phyloP scores from a whole-genome alignment of 208 protist species.

The Angomonas deanei region DNA sequence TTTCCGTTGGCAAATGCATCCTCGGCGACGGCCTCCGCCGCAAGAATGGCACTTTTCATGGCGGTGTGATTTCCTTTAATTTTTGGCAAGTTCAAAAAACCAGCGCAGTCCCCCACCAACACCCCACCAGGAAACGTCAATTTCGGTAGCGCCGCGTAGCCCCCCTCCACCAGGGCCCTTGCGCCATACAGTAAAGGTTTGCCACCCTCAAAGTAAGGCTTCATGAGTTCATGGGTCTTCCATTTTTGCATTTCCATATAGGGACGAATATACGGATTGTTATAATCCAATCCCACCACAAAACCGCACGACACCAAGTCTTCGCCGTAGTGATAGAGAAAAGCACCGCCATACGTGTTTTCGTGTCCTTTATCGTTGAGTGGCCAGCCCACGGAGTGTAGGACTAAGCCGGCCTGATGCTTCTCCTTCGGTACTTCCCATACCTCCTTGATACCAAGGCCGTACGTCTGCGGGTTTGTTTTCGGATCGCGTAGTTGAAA shows the following conservation, averaged over 20 bases:
- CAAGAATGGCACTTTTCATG: slow-evolving; percentile 92
- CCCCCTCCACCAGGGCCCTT: slow-evolving; percentile 95
- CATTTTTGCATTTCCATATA: slow-evolving; percentile 96
- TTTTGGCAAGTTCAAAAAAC: slow-evolving; percentile 97
- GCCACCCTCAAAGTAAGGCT: slow-evolving; percentile 84
- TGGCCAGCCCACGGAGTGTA: slow-evolving; percentile 96
- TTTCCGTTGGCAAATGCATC: slow-evolving; percentile 59
- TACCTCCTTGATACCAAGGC: slow-evolving; percentile 96
- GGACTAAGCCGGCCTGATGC: slow-evolving; percentile 83
- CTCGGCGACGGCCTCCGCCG: slow-evolving; percentile 84
- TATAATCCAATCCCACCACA: slow-evolving; percentile 97
- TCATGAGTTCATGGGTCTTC: slow-evolving; percentile 90
- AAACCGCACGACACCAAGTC: slow-evolving; percentile 90
- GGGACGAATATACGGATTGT: slow-evolving; percentile 93
- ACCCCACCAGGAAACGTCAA: slow-evolving; percentile 93
- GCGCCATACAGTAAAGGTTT: slow-evolving; percentile 93
- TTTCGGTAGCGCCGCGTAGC: slow-evolving; percentile 92
- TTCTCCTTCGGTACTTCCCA: slow-evolving; percentile 92
- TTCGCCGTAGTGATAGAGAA: slow-evolving; percentile 95
- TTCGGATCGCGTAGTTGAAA: slow-evolving; percentile 67
- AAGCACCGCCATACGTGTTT: slow-evolving; percentile 95
- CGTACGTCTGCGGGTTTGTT: slow-evolving; percentile 91
- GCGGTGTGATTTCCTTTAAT: slow-evolving; percentile 98
- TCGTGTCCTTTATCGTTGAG: slow-evolving; percentile 72
- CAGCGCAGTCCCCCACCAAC: slow-evolving; percentile 95